These are phyloP conservation scores for Platanus orientalis DNA, from an alignment of 164 flowering plant genomes.

Conservation along the genomic window DNA sequence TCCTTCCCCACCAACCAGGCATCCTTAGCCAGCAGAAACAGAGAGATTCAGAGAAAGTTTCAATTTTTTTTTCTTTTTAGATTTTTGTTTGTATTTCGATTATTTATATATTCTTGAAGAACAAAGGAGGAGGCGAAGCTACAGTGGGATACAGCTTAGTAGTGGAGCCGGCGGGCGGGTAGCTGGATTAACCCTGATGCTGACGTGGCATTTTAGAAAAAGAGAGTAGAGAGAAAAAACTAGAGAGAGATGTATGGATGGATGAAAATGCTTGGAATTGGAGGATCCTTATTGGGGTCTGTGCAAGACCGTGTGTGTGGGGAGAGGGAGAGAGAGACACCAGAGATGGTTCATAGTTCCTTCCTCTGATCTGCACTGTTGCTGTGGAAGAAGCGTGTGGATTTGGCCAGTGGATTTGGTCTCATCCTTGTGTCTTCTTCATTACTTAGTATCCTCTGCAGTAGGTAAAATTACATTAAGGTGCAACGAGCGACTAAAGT, in stretches of 20 bases:
- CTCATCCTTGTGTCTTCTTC: no score
- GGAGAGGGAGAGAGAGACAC: no score
- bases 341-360: no score
- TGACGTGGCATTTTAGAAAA: conserved; percentile 33
- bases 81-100: no score
- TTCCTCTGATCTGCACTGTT: no score
- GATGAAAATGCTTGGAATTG: no score
- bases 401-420: conserved; percentile 6
- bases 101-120: no score
- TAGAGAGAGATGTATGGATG: not conserved
- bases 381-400: conserved; percentile 1
- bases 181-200: conserved; percentile 31
- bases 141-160: conserved; percentile 36
- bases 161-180: conserved; percentile 41
- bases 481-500: no score
- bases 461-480: no score
- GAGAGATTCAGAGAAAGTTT: not conserved
- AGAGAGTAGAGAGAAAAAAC: not conserved
- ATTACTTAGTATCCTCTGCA: no score
- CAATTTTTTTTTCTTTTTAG: not conserved
- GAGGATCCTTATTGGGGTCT: no score
- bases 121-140: conserved; percentile 15
- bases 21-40: conserved; percentile 10
- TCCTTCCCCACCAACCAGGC: conserved; percentile 67
- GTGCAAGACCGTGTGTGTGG: no score